These are phyloP conservation scores for Penicillium canariense DNA, from an alignment of 495 filamentous ascomycete species.

Conservation along the genomic window DNA sequence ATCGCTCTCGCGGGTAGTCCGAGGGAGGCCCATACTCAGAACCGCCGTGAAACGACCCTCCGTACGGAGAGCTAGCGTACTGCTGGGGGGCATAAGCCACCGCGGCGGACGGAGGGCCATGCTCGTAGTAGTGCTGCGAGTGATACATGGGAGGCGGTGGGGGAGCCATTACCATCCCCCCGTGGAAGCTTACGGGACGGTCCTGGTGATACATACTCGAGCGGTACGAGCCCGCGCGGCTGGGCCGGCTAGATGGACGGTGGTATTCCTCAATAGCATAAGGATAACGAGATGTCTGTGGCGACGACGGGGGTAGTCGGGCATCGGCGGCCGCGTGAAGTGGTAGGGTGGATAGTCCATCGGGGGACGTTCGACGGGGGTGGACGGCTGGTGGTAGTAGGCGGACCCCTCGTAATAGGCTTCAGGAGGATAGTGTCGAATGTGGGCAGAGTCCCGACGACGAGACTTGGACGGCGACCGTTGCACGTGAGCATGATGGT, in stretches of 20 bases:
- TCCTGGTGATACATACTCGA: conserved; percentile 31
- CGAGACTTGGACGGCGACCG: conserved; percentile 38
- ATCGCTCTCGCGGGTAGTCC: conserved; percentile 33
- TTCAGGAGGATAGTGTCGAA: conserved; percentile 26
- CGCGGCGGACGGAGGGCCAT: conserved; percentile 36
- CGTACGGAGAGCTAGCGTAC: conserved; percentile 33
- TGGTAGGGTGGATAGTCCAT: conserved; percentile 34
- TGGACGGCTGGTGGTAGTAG: conserved; percentile 30
- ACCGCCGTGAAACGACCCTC: conserved; percentile 25
- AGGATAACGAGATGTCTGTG: conserved; percentile 28
- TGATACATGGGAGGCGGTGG: conserved; percentile 33
- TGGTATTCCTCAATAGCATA: conserved; percentile 26
- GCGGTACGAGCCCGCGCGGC: conserved; percentile 37
- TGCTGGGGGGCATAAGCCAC: conserved; percentile 36
- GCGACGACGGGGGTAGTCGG: conserved; percentile 36
- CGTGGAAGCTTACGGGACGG: conserved; percentile 48
- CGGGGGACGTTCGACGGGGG: conserved; percentile 32
- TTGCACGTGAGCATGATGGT: conserved; percentile 29
- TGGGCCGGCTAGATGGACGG: conserved; percentile 25
- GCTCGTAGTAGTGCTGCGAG: conserved; percentile 20
- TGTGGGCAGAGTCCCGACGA: conserved; percentile 32
- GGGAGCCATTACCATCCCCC: conserved; percentile 26
- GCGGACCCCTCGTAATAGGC: conserved; percentile 32
- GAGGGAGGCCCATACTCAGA: conserved; percentile 22
- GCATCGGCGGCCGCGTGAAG: conserved; percentile 24